Evolutionary conservation across 768 basidiomycete genomes (phyloP).

Genomic region (Suillus subaureus): DNA sequence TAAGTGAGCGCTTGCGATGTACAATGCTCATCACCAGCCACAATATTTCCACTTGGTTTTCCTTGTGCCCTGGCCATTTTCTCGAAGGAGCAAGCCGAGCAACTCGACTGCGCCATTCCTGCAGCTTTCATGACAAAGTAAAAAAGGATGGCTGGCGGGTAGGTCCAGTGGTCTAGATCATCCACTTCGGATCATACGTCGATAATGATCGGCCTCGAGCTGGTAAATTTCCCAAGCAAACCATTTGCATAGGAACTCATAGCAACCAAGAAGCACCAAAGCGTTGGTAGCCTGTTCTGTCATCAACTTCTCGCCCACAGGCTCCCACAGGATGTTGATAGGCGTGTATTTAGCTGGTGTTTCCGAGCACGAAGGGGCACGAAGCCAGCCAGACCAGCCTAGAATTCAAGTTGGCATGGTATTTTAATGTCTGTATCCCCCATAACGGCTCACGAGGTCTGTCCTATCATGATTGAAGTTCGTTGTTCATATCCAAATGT

Average conservation of each 20-base stretch:
- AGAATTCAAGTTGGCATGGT: neutral
- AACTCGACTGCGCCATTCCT: neutral
- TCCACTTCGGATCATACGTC: neutral
- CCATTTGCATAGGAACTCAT: neutral
- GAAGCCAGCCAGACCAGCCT: neutral
- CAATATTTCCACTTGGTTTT: neutral
- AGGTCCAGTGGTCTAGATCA: neutral
- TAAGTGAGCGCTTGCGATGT: neutral
- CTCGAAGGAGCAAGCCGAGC: neutral
- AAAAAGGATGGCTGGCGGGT: neutral
- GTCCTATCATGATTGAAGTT: neutral
- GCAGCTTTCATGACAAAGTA: neutral
- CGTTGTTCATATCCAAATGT: neutral
- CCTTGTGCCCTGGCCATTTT: neutral
- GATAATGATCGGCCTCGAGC: neutral
- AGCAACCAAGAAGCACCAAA: neutral
- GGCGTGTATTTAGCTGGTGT: neutral
- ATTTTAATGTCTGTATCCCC: neutral
- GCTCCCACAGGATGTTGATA: neutral
- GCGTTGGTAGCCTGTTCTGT: neutral
- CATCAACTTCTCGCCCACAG: neutral
- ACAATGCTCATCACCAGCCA: neutral
- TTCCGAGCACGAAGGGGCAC: neutral
- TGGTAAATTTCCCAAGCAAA: neutral
- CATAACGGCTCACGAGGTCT: neutral